Evolutionary conservation across 1,284 basidiomycete genomes (phyloP).

Genomic region (Ganoderma sinense): DNA sequence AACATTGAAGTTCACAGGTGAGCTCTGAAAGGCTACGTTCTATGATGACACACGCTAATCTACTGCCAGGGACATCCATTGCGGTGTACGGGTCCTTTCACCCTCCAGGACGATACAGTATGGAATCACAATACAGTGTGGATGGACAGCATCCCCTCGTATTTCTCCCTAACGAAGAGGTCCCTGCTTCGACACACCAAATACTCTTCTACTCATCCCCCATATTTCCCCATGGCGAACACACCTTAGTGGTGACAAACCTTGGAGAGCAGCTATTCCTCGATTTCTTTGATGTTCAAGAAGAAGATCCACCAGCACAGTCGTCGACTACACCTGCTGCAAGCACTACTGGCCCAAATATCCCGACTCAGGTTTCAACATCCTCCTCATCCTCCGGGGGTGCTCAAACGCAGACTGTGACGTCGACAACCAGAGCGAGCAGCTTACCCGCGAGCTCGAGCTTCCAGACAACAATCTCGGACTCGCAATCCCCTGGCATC

Average conservation of each 20-base stretch:
- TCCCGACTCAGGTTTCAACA: background rate
- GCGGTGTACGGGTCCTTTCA: slow-evolving; percentile 17
- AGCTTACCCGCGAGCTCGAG: background rate
- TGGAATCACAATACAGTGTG: slow-evolving; percentile 21
- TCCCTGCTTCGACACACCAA: slow-evolving; percentile 8
- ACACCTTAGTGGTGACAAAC: slow-evolving; percentile 17
- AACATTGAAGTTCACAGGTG: background rate
- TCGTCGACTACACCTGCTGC: background rate
- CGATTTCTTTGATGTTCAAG: slow-evolving; percentile 15
- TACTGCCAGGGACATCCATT: slow-evolving; percentile 12
- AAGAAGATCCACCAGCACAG: background rate
- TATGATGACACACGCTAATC: background rate
- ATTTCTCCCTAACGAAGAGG: background rate
- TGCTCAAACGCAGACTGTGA: background rate
- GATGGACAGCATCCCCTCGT: slow-evolving; percentile 5
- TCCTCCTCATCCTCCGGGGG: background rate
- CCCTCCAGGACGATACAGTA: slow-evolving; percentile 17
- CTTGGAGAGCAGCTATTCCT: slow-evolving; percentile 21
- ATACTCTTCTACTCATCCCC: slow-evolving; percentile 16
- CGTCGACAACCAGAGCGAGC: background rate
- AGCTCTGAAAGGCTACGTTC: background rate
- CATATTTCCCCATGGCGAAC: slow-evolving; percentile 2
- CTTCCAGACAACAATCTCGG: background rate
- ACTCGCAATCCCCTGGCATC: background rate
- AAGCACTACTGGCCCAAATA: background rate